Evolutionary conservation across 352 stramenopile genomes (phyloP).

Genomic region (Phytophthora cactorum): DNA sequence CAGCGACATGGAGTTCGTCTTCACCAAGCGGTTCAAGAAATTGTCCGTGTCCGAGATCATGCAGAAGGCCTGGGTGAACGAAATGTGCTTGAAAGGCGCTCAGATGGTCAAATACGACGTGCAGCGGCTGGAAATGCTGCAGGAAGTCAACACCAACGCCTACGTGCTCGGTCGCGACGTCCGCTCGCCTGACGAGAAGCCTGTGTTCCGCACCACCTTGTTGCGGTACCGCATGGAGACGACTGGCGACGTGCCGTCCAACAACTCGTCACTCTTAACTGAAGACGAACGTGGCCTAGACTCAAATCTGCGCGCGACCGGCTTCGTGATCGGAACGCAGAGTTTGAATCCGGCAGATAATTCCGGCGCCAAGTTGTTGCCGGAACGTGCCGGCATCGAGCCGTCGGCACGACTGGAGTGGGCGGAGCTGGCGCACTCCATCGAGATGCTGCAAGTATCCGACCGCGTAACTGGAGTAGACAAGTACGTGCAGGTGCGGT

Average conservation of each 20-base stretch:
- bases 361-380: slow-evolving; percentile 37
- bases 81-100: slow-evolving; percentile 43
- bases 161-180: slow-evolving; percentile 58
- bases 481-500: slow-evolving; percentile 49
- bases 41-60: slow-evolving; percentile 46
- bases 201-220: slow-evolving; percentile 55
- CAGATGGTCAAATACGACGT: slow-evolving; percentile 59
- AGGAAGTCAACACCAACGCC: slow-evolving; percentile 44
- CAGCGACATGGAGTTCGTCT: slow-evolving; percentile 55
- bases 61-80: slow-evolving; percentile 52
- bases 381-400: slow-evolving; percentile 39
- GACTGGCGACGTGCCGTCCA: slow-evolving; percentile 17
- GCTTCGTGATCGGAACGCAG: slow-evolving; percentile 60
- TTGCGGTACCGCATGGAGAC: slow-evolving; percentile 56
- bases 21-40: slow-evolving; percentile 49
- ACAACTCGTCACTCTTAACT: slow-evolving; percentile 14
- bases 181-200: slow-evolving; percentile 39
- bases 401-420: slow-evolving; percentile 42
- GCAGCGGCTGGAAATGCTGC: slow-evolving; percentile 52
- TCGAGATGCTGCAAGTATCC: slow-evolving; percentile 49
- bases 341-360: slow-evolving; percentile 50
- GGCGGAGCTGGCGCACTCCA: slow-evolving; percentile 50
- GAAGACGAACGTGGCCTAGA: slow-evolving; percentile 5
- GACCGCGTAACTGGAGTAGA: slow-evolving; percentile 32
- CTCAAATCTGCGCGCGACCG: slow-evolving; percentile 22